Evolutionary conservation across 306 rosid species (phyloP), one percentile per base, ranked within the genome.

Genomic region (Pterocarpus santalinus): DNA sequence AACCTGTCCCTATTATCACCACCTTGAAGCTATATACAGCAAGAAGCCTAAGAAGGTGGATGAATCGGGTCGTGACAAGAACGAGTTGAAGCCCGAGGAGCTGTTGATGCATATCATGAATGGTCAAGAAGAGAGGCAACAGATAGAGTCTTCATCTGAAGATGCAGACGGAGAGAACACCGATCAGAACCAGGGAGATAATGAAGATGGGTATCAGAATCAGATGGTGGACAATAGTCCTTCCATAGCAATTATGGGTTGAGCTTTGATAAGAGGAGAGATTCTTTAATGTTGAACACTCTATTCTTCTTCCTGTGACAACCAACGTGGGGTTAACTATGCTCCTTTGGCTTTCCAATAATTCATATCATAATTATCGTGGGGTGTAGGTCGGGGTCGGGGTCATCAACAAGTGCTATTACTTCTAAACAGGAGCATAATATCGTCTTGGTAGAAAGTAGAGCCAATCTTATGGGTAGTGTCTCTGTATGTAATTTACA

Each of bases 1-100:
- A 80, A 94, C 97, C 0, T 92, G 98, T 56, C 96, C 94, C 17
- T 94, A 94, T 84, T 87, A 87, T 85, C 83, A 88, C 62, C 91
- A 89, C 77, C 92, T 94, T 0, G 96, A 94, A 15, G 93, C 87
- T 71, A 65, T 94, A 65, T 89, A 92, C 75, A 81, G 76, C 36
- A 86, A 82, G 69, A 92, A 76, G 82, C 80, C 85, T 2, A 79
- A 66, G 81, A 89, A 80, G 64, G 90, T 13, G 11, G 85, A 83
- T 22, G 83, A 66, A 34, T 82, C 88, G 8, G 66, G n/a, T 44
- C 70, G 75, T 82, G 80, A 89, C 16, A 85, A 84, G 11, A 62
- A 56, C 8, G 90, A 90, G 69, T 76, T 87, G 82, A 92, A 85
- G 86, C 92, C 98, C 1, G 97, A 94, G 88, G 98, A 89, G 87